Conservation (phyloP, 139 green algal species). For the Deuterostichococcus epilithicus region DNA sequence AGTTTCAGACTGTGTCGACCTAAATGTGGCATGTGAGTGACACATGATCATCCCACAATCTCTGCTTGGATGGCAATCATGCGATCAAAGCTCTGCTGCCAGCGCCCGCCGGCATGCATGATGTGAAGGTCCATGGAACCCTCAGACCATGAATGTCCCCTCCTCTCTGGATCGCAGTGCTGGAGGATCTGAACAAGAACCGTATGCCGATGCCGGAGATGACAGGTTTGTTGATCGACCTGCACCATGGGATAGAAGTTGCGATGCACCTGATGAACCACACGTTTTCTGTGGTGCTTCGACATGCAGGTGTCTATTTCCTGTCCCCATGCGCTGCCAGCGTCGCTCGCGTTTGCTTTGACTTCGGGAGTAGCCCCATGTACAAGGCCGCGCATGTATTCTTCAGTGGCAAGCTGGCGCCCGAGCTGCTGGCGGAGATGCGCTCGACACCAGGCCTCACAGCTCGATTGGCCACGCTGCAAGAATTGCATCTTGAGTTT, state of each 20-base stretch:
- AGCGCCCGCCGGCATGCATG: too few relatives aligned
- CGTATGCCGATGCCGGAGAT: background rate
- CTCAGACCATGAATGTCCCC: too few relatives aligned
- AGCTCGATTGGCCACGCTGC: background rate
- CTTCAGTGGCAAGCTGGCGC: background rate
- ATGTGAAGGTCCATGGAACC: too few relatives aligned
- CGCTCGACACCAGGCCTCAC: background rate
- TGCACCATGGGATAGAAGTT: too few relatives aligned
- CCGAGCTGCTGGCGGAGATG: background rate
- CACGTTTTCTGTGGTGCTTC: too few relatives aligned
- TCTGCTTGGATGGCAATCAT: too few relatives aligned
- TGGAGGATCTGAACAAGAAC: background rate
- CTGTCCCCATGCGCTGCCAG: background rate
- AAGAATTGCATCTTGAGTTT: background rate
- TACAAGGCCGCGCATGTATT: background rate
- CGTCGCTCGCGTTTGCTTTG: background rate
- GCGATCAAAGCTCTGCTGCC: too few relatives aligned
- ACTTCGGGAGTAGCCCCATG: background rate
- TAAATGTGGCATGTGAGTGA: too few relatives aligned
- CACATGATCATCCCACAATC: too few relatives aligned
- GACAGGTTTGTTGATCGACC: too few relatives aligned
- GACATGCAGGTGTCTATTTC: background rate
- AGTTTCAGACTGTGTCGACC: background rate
- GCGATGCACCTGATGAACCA: too few relatives aligned
- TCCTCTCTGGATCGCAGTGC: background rate